phyloP scores from a whole-genome alignment of 495 filamentous ascomycete species.

The Pyrenopolyporus hunteri region DNA sequence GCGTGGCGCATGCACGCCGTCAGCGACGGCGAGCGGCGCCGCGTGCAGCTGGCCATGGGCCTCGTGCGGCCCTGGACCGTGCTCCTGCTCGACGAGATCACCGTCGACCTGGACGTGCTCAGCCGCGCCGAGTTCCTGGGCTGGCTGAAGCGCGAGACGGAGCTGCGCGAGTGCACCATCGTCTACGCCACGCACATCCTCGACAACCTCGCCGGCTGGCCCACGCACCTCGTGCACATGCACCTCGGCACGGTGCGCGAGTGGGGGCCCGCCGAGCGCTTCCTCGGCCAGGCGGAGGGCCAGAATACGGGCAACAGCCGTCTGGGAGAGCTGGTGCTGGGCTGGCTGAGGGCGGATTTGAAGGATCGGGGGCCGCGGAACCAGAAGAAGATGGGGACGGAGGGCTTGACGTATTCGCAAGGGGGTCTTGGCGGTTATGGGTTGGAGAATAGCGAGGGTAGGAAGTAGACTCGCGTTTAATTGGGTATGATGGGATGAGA shows the following conservation, averaged over 20 bases:
- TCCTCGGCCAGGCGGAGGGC: conserved; percentile 50
- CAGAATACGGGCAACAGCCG: conserved; percentile 69
- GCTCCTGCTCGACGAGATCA: conserved; percentile 93
- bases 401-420: conserved; percentile 74
- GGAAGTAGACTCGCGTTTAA: conserved; percentile 7
- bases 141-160: conserved; percentile 87
- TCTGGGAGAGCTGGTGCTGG: conserved; percentile 82
- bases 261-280: conserved; percentile 71
- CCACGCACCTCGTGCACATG: conserved; percentile 95
- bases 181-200: conserved; percentile 98
- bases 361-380: conserved; percentile 76
- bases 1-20: conserved; percentile 95
- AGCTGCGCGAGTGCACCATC: conserved; percentile 80
- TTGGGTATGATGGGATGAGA: neutral
- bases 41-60: conserved; percentile 97
- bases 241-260: conserved; percentile 82
- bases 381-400: conserved; percentile 58
- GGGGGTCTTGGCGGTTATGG: conserved; percentile 85
- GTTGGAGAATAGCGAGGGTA: conserved; percentile 60
- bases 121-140: conserved; percentile 81
- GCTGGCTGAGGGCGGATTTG: conserved; percentile 86
- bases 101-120: conserved; percentile 91
- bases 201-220: conserved; percentile 91
- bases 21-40: conserved; percentile 84
- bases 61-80: conserved; percentile 91